phyloP scores from a whole-genome alignment of 495 filamentous ascomycete species.

The Podospora sp. region DNA sequence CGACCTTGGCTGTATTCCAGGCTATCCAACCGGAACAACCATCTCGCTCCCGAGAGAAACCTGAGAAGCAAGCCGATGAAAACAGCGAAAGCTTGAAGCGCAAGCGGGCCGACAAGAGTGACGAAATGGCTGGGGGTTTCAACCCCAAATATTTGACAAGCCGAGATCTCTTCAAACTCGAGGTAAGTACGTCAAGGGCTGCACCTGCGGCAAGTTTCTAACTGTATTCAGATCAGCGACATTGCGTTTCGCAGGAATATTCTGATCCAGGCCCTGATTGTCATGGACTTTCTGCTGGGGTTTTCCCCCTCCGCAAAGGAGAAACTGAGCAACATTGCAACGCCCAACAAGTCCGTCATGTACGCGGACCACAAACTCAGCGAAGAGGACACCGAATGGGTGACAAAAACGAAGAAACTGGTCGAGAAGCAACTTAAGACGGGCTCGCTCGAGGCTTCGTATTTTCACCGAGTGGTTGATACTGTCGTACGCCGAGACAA shows the following conservation, averaged over 20 bases:
- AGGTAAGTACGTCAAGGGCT: constrained; percentile 55
- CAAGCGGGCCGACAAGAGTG: constrained; percentile 65
- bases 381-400: constrained; percentile 89
- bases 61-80: constrained; percentile 60
- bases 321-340: constrained; percentile 66
- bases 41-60: constrained; percentile 33
- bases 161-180: constrained; percentile 90
- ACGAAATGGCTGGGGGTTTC: constrained; percentile 71
- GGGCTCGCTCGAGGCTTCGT: constrained; percentile 66
- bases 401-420: constrained; percentile 63
- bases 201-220: constrained; percentile 18
- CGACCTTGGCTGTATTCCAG: constrained; percentile 78
- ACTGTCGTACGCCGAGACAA: constrained; percentile 93
- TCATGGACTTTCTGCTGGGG: constrained; percentile 89
- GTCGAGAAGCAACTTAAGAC: constrained; percentile 83
- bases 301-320: constrained; percentile 81
- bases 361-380: constrained; percentile 72
- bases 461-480: constrained; percentile 95
- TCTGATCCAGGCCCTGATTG: constrained; percentile 88
- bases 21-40: constrained; percentile 70
- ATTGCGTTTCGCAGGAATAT: constrained; percentile 92
- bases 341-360: constrained; percentile 79
- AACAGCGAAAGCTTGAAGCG: constrained; percentile 67
- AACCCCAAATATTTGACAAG: constrained; percentile 98
- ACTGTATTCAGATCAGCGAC: constrained; percentile 71